Evolutionary conservation across 495 filamentous ascomycete species (phyloP).

Genomic region (Penicillium macrosclerotiorum): DNA sequence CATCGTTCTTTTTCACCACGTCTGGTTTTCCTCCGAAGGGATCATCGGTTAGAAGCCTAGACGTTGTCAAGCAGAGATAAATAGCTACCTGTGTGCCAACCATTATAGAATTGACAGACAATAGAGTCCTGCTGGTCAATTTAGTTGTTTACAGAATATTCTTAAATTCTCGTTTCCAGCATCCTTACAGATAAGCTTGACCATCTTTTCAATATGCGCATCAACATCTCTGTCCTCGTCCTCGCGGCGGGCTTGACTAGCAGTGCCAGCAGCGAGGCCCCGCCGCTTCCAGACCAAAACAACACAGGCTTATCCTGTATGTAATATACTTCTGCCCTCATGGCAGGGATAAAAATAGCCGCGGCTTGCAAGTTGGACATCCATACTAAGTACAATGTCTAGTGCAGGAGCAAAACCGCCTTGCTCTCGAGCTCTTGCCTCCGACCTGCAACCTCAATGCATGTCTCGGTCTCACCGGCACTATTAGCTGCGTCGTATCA

Average conservation of each 20-base stretch:
- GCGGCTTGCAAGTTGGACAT: too few species aligned
- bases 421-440: slow-evolving; percentile 13
- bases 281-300: background rate
- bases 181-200: background rate
- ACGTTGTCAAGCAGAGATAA: too few species aligned
- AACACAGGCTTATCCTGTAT: slow-evolving; percentile 2
- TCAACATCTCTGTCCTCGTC: slow-evolving; percentile 7
- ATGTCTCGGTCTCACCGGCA: slow-evolving; percentile 18
- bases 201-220: slow-evolving; percentile 10
- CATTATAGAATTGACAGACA: too few species aligned
- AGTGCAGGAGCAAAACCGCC: slow-evolving; percentile 15
- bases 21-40: too few species aligned
- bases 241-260: slow-evolving; percentile 10
- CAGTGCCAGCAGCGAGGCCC: background rate
- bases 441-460: slow-evolving; percentile 19
- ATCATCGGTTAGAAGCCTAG: too few species aligned
- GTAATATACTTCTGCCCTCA: background rate
- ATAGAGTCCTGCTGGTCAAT: too few species aligned
- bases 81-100: too few species aligned
- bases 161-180: background rate
- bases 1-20: too few species aligned
- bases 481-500: slow-evolving; percentile 17
- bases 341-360: too few species aligned
- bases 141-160: too few species aligned
- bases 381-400: background rate